Conservation (phyloP, 257 asterid genomes). For the Henckelia pumila region DNA sequence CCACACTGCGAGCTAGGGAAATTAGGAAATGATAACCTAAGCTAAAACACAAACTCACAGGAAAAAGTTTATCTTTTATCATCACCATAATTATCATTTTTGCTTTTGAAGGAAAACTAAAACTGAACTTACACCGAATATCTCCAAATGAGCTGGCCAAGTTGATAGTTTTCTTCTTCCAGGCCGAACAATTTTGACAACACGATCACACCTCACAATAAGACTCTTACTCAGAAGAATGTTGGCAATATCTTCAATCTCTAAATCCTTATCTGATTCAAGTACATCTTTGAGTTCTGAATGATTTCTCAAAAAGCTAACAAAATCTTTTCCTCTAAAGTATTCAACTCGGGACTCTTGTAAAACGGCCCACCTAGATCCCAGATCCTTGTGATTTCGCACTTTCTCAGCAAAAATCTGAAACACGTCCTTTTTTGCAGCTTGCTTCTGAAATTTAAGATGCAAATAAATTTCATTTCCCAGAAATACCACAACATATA, state of each 20-base stretch:
- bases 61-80: neutral
- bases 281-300: constrained; percentile 73
- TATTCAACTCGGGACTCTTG: constrained; percentile 98
- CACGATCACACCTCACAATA: constrained; percentile 91
- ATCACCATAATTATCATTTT: no score
- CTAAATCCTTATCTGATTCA: constrained; percentile 70
- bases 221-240: constrained; percentile 75
- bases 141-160: constrained; percentile 98
- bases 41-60: neutral
- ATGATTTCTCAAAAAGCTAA: constrained; percentile 75
- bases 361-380: constrained; percentile 96
- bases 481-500: neutral
- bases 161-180: constrained; percentile 92
- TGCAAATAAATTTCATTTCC: constrained; percentile 16
- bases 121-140: constrained; percentile 63
- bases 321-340: constrained; percentile 90
- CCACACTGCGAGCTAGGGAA: neutral
- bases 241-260: constrained; percentile 77
- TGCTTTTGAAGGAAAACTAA: neutral
- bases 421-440: constrained; percentile 67
- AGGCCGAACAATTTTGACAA: constrained; percentile 90
- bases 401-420: constrained; percentile 95
- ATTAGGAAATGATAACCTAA: neutral
- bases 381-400: constrained; percentile 90
- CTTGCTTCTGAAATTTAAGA: constrained; percentile 73